These are phyloP conservation scores for Suillus lakei DNA, from an alignment of 768 basidiomycete species.

Conservation along the genomic window DNA sequence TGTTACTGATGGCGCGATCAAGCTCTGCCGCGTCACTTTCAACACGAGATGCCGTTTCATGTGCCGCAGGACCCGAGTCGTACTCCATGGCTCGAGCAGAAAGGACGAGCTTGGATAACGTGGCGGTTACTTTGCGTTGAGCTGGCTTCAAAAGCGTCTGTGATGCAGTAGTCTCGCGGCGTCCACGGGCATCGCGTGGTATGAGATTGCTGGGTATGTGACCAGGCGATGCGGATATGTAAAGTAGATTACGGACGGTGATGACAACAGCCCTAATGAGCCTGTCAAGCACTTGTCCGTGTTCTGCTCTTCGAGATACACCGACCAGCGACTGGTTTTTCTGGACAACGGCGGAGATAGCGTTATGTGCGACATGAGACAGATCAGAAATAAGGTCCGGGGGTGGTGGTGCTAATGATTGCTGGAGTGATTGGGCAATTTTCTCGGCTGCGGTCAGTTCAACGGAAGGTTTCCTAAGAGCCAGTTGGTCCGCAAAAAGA, in stretches of 20 bases:
- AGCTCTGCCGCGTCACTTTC: constrained; percentile 79
- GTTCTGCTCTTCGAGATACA: constrained; percentile 52
- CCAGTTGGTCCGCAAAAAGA: constrained; percentile 15
- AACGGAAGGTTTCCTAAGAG: constrained; percentile 28
- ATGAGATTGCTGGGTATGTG: constrained; percentile 64
- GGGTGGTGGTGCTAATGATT: constrained; percentile 58
- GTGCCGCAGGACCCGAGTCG: constrained; percentile 65
- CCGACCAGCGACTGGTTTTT: constrained; percentile 58
- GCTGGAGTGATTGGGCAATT: constrained; percentile 68
- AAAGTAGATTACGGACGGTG: constrained; percentile 81
- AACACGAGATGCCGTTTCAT: constrained; percentile 71
- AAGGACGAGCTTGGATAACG: constrained; percentile 86
- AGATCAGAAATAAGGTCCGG: constrained; percentile 67
- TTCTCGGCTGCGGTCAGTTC: constrained; percentile 70
- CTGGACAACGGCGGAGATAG: constrained; percentile 64
- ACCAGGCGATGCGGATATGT: constrained; percentile 61
- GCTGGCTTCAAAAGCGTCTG: constrained; percentile 75
- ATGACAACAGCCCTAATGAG: constrained; percentile 66
- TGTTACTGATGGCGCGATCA: constrained; percentile 67
- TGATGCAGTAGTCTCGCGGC: constrained; percentile 46
- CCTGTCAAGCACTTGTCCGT: constrained; percentile 62
- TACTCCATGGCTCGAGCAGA: constrained; percentile 90
- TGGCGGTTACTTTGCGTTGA: constrained; percentile 86
- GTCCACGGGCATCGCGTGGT: constrained; percentile 53
- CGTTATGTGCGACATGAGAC: constrained; percentile 56